Evolutionary conservation across 2,329 filamentous ascomycete species (phyloP).

Genomic region (Phyllosticta ampelicida): DNA sequence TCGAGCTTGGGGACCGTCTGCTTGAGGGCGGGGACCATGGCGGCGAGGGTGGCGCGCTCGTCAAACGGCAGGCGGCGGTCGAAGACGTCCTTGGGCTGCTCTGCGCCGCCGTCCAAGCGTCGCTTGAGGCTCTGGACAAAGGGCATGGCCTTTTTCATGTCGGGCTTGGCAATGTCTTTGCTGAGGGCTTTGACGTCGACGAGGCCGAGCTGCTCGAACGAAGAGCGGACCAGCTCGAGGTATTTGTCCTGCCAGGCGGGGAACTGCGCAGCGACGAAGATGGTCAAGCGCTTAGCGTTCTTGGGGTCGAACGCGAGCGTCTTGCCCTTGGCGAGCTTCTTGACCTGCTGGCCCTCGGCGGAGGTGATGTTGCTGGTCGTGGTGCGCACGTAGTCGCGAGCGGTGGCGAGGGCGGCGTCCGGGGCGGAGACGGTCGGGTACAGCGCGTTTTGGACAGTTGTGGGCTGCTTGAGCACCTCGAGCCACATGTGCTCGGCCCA

Average conservation of each 20-base stretch:
- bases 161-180: slow-evolving; percentile 68
- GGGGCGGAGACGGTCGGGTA: slow-evolving; percentile 61
- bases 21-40: slow-evolving; percentile 73
- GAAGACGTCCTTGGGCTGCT: slow-evolving; percentile 61
- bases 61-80: slow-evolving; percentile 80
- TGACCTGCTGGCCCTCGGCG: slow-evolving; percentile 70
- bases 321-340: slow-evolving; percentile 92
- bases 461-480: slow-evolving; percentile 68
- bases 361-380: slow-evolving; percentile 72
- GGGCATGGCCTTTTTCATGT: slow-evolving; percentile 98
- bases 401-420: slow-evolving; percentile 59
- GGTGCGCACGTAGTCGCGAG: slow-evolving; percentile 67
- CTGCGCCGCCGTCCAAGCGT: slow-evolving; percentile 52
- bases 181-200: slow-evolving; percentile 76
- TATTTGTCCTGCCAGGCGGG: slow-evolving; percentile 89
- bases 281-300: slow-evolving; percentile 81
- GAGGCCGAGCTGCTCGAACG: slow-evolving; percentile 53
- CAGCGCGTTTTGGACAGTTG: slow-evolving; percentile 66
- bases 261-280: slow-evolving; percentile 71
- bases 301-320: slow-evolving; percentile 74
- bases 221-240: slow-evolving; percentile 64
- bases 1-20: slow-evolving; percentile 59
- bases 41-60: slow-evolving; percentile 61
- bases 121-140: slow-evolving; percentile 85
- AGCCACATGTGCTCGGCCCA: slow-evolving; percentile 93